These are phyloP conservation scores for Capronia coronata DNA, from an alignment of 2,329 filamentous ascomycete species.

Conservation along the genomic window DNA sequence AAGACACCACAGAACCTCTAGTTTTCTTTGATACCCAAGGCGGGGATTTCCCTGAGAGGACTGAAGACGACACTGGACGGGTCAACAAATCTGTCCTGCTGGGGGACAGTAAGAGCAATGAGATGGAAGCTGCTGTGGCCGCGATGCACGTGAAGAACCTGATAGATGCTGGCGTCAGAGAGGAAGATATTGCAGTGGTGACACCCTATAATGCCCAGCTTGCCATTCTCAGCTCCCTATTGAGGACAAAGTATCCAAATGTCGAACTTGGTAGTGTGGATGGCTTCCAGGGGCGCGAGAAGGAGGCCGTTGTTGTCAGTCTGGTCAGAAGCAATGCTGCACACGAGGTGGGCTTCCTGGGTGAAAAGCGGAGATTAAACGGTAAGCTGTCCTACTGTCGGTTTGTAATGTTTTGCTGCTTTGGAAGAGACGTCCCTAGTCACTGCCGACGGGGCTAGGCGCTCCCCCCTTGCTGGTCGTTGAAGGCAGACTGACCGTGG, in stretches of 20 bases:
- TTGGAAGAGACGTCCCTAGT: not conserved
- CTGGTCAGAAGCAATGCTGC: conserved; percentile 87
- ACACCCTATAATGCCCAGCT: conserved; percentile 97
- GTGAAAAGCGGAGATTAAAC: conserved; percentile 85
- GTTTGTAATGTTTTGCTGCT: conserved; percentile 1
- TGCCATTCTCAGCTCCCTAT: conserved; percentile 63
- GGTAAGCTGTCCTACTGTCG: conserved; percentile 50
- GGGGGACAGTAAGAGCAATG: conserved; percentile 82
- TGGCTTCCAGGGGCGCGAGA: conserved; percentile 94
- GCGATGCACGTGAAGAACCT: conserved; percentile 68
- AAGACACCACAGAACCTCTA: conserved; percentile 80
- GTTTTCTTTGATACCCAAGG: conserved; percentile 97
- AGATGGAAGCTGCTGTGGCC: conserved; percentile 79
- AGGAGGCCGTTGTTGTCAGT: conserved; percentile 88
- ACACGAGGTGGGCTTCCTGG: conserved; percentile 85
- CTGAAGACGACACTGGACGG: conserved; percentile 61
- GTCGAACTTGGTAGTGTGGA: conserved; percentile 96
- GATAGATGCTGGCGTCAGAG: conserved; percentile 68
- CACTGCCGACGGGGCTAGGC: conserved; percentile 5
- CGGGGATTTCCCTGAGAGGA: conserved; percentile 79
- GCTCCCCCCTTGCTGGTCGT: conserved; percentile 26
- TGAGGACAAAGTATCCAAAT: conserved; percentile 75
- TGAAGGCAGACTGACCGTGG: conserved; percentile 16
- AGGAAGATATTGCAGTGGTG: conserved; percentile 84
- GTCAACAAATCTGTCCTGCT: conserved; percentile 47